Percentiles rank a stretch among this genome's conserved stretches.
phyloP scores from a whole-genome alignment of 495 filamentous ascomycete species.

The Delitschia confertaspora region DNA sequence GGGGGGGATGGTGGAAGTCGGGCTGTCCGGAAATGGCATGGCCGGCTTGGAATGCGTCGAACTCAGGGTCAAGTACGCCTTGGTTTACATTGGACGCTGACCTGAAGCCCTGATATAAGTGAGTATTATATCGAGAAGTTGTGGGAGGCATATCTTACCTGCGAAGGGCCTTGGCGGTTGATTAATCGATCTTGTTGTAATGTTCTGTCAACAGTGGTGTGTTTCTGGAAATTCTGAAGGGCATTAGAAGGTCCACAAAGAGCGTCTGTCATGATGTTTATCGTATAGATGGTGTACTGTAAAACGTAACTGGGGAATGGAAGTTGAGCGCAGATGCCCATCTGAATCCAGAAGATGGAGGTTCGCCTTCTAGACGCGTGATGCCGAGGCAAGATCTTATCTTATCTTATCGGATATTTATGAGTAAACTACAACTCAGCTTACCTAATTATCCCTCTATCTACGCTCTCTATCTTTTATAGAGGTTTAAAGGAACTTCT shows the following conservation, averaged over 20 bases:
- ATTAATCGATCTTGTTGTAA: constrained; percentile 75
- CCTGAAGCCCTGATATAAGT: constrained; percentile 49
- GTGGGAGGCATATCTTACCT: constrained; percentile 38
- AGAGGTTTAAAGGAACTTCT: too few species aligned
- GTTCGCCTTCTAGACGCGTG: not conserved
- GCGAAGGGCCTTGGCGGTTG: constrained; percentile 44
- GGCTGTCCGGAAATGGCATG: constrained; percentile 31
- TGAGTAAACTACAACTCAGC: too few species aligned
- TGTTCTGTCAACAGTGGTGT: constrained; percentile 65
- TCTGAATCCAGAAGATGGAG: too few species aligned
- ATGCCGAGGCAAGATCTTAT: constrained; percentile 4
- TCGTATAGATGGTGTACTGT: too few species aligned
- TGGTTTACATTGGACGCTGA: constrained; percentile 45
- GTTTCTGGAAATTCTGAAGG: constrained; percentile 75
- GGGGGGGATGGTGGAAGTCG: constrained; percentile 20
- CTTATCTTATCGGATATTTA: too few species aligned
- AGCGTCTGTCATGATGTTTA: constrained; percentile 59
- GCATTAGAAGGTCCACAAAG: constrained; percentile 88
- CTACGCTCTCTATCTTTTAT: too few species aligned
- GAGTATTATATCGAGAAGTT: constrained; percentile 15
- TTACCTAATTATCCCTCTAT: too few species aligned
- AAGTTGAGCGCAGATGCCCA: too few species aligned
- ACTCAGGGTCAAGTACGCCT: constrained; percentile 56
- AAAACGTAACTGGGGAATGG: too few species aligned
- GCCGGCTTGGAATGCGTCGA: constrained; percentile 61